Conservation (phyloP, 2,329 filamentous ascomycete genomes). For the Chaetomium sp. region DNA sequence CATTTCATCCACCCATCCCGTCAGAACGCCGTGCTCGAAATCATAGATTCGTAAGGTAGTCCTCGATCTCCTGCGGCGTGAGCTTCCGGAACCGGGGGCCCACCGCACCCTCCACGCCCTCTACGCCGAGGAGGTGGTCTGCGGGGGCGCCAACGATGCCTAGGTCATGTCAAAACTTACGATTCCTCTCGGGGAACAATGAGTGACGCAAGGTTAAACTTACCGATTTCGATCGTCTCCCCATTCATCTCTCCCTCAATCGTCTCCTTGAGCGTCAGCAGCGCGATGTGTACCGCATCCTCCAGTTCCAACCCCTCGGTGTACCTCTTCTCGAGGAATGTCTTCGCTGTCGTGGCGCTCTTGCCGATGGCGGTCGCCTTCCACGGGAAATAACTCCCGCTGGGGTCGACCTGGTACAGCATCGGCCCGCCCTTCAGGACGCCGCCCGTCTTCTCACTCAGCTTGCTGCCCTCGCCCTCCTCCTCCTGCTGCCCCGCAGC, state of each 20-base stretch:
- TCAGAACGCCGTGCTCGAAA: conserved; percentile 30
- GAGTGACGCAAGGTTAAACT: conserved; percentile 39
- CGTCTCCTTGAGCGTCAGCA: conserved; percentile 96
- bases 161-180: conserved; percentile 41
- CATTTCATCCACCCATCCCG: conserved; percentile 18
- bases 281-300: conserved; percentile 96
- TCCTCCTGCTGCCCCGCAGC: conserved; percentile 48
- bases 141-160: conserved; percentile 95
- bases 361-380: conserved; percentile 99
- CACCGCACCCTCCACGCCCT: conserved; percentile 81
- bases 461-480: conserved; percentile 70
- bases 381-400: conserved; percentile 98
- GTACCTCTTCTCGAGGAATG: conserved; percentile 98
- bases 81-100: conserved; percentile 92
- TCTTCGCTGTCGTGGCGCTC: conserved; percentile 97
- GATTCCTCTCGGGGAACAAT: background rate
- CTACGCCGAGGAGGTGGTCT: conserved; percentile 86
- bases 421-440: conserved; percentile 95
- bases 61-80: conserved; percentile 97
- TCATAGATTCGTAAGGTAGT: conserved; percentile 98
- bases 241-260: conserved; percentile 99
- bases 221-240: conserved; percentile 96
- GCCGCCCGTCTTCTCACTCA: conserved; percentile 85
- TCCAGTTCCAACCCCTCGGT: conserved; percentile 96
- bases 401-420: conserved; percentile 98